Conservation (phyloP, 106 monocot species). For the Acanthochlamys bracteata region DNA sequence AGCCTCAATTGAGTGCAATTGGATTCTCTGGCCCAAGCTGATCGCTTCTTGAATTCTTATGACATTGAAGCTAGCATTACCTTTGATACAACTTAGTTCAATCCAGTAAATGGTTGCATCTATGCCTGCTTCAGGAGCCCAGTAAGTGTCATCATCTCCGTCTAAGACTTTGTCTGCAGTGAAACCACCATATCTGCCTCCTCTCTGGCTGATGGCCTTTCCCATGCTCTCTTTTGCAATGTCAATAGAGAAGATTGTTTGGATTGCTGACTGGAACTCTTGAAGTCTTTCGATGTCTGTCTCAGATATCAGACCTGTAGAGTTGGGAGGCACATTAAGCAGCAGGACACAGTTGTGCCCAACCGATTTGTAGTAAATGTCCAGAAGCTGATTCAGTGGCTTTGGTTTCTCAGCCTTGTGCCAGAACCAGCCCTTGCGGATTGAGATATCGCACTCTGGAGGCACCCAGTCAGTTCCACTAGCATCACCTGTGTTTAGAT, state of each 20-base stretch:
- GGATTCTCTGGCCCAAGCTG: slow-evolving; percentile 67
- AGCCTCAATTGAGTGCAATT: slow-evolving; percentile 32
- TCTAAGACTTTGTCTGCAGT: slow-evolving; percentile 40
- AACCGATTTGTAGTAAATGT: slow-evolving; percentile 90
- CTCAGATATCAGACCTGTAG: slow-evolving; percentile 56
- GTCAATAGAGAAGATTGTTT: slow-evolving; percentile 45
- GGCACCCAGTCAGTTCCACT: slow-evolving; percentile 81
- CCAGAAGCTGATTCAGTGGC: slow-evolving; percentile 37
- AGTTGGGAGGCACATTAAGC: slow-evolving; percentile 78
- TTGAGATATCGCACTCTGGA: slow-evolving; percentile 89
- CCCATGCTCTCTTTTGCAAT: slow-evolving; percentile 33
- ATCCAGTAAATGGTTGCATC: slow-evolving; percentile 33
- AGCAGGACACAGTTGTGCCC: slow-evolving; percentile 87
- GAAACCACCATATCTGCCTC: slow-evolving; percentile 36
- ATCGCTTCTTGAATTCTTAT: slow-evolving; percentile 72
- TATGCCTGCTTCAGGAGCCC: slow-evolving; percentile 35
- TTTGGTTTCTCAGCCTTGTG: slow-evolving; percentile 61
- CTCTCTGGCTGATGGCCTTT: slow-evolving; percentile 64
- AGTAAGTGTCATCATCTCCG: slow-evolving; percentile 41
- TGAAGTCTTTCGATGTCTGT: slow-evolving; percentile 34
- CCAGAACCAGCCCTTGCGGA: slow-evolving; percentile 93
- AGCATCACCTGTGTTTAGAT: slow-evolving; percentile 60
- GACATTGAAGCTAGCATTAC: slow-evolving; percentile 44
- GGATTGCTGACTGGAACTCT: slow-evolving; percentile 56
- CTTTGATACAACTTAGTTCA: slow-evolving; percentile 20